A percentile compares a stretch with the other conserved stretches of the same genome.
phyloP scores from a whole-genome alignment of 192 early-diverging fungal species.

The Podila horticola region DNA sequence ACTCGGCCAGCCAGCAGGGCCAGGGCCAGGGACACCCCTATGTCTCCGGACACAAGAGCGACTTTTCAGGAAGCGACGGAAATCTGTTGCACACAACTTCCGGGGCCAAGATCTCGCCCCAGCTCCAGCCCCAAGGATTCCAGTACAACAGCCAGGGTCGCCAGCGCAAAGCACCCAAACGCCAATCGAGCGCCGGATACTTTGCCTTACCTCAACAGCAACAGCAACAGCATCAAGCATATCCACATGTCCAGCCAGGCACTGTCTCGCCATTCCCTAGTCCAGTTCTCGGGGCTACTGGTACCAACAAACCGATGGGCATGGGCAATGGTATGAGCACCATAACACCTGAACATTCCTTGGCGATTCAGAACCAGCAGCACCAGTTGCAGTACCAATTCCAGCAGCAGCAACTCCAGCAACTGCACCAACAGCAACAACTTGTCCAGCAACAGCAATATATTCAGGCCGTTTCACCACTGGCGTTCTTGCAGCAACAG shows the following conservation, averaged over 20 bases:
- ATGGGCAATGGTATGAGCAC: background rate
- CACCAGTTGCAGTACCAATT: constrained; percentile 30
- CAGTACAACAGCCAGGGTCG: constrained; percentile 1
- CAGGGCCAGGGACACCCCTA: constrained; percentile 2
- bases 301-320: background rate
- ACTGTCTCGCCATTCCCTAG: constrained; percentile 17
- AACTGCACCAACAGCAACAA: constrained; percentile 23
- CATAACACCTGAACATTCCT: background rate
- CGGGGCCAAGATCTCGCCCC: constrained; percentile 12
- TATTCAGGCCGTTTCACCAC: constrained; percentile 1
- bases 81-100: constrained; percentile 16
- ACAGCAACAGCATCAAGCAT: background rate
- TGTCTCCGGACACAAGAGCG: background rate
- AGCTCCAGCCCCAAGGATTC: constrained; percentile 6
- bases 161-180: constrained; percentile 4
- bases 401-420: constrained; percentile 35
- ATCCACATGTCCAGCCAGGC: background rate
- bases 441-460: constrained; percentile 6
- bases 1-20: background rate
- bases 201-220: constrained; percentile 25
- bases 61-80: constrained; percentile 11
- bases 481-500: constrained; percentile 13
- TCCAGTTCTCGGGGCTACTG: constrained; percentile 17
- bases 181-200: constrained; percentile 14
- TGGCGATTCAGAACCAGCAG: constrained; percentile 24